These are phyloP conservation scores for Agrocybe pediades DNA, from an alignment of 768 basidiomycete genomes.

Conservation along the genomic window DNA sequence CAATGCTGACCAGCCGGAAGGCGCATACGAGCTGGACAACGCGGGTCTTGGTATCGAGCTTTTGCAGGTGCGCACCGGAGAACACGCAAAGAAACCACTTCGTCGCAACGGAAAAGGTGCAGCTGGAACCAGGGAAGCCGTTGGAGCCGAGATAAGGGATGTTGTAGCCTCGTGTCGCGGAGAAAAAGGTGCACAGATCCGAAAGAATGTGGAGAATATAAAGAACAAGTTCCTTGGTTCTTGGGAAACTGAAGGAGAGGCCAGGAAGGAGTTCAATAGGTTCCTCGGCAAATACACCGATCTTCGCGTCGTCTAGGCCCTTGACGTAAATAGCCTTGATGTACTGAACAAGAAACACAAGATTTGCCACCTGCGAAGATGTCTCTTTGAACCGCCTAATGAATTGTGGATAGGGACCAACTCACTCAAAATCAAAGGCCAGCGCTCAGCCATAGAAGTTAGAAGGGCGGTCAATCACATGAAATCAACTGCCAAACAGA, in stretches of 20 bases:
- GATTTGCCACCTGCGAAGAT: too few relatives aligned
- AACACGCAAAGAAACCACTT: slow-evolving; percentile 4
- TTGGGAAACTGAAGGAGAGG: neutral
- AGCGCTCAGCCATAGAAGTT: too few relatives aligned
- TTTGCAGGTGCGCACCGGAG: slow-evolving; percentile 8
- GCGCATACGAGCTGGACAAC: slow-evolving; percentile 4
- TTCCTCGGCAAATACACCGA: neutral
- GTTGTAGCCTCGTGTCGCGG: slow-evolving; percentile 5
- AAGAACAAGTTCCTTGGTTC: neutral
- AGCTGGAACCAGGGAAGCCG: slow-evolving; percentile 7
- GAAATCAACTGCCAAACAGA: too few relatives aligned
- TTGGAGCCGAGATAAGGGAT: slow-evolving; percentile 4
- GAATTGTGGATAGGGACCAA: too few relatives aligned
- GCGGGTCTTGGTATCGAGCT: slow-evolving; percentile 8
- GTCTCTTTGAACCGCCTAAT: too few relatives aligned
- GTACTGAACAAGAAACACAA: too few relatives aligned
- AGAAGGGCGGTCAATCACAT: too few relatives aligned
- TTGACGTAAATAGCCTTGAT: too few relatives aligned
- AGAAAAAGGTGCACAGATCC: slow-evolving; percentile 4
- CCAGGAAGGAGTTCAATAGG: slow-evolving; percentile 2
- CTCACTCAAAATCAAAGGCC: too few relatives aligned
- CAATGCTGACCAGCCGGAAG: slow-evolving; percentile 9
- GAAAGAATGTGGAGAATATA: neutral
- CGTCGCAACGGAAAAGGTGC: slow-evolving; percentile 4
- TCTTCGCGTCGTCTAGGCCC: too few relatives aligned